phyloP scores from a whole-genome alignment of 495 filamentous ascomycete genomes.

The Articulospora tetracladia region DNA sequence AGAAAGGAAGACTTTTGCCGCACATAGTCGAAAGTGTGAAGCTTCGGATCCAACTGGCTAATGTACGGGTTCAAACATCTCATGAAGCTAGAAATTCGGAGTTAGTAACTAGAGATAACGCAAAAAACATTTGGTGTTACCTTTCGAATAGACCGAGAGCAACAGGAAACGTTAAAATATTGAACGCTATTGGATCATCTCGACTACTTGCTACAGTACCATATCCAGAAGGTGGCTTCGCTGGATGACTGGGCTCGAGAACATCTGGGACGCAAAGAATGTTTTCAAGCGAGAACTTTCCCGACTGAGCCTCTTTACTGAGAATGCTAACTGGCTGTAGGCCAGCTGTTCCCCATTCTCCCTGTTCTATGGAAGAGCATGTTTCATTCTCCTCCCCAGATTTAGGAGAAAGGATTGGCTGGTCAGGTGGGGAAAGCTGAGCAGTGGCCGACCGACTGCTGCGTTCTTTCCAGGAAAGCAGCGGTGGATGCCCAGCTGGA shows the following conservation, averaged over 20 bases:
- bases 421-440: no score
- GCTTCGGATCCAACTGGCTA: slow-evolving; percentile 23
- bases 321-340: background rate
- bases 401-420: no score
- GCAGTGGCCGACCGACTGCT: no score
- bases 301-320: slow-evolving; percentile 20
- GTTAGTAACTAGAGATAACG: slow-evolving; percentile 3
- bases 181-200: slow-evolving; percentile 12
- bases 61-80: slow-evolving; percentile 25
- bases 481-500: no score
- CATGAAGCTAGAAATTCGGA: slow-evolving; percentile 22
- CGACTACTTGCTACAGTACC: background rate
- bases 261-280: slow-evolving; percentile 17
- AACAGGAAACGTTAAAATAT: slow-evolving; percentile 13
- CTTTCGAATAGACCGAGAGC: slow-evolving; percentile 22
- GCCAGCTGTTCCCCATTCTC: background rate
- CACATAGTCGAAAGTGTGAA: slow-evolving; percentile 25
- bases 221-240: background rate
- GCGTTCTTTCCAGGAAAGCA: no score
- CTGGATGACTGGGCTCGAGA: background rate
- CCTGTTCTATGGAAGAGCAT: background rate
- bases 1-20: slow-evolving; percentile 24
- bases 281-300: slow-evolving; percentile 23
- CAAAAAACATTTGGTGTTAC: background rate
- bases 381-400: no score